Evolutionary conservation across 139 green algal species (phyloP).

Genomic region (Protoeuglena noctilucae): DNA sequence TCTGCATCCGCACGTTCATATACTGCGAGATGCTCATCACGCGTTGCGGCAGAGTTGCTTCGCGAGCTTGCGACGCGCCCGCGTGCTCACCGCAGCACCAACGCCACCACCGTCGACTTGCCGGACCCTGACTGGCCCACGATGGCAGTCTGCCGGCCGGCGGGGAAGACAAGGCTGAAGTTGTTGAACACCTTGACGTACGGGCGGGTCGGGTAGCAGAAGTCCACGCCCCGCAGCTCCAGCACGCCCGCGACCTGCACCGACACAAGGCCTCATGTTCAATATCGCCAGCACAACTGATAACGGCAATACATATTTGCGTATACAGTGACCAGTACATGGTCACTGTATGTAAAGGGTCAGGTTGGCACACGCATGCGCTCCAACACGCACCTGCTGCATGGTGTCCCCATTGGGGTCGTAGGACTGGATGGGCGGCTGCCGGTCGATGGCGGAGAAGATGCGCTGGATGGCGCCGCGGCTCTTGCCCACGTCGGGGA

Average conservation of each 20-base stretch:
- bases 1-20: too few relatives aligned
- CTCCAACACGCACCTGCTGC: too few relatives aligned
- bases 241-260: slow-evolving; percentile 35
- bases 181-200: slow-evolving; percentile 25
- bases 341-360: too few relatives aligned
- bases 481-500: slow-evolving; percentile 30
- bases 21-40: too few relatives aligned
- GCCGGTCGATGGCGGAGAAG: slow-evolving; percentile 44
- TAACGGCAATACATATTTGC: too few relatives aligned
- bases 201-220: slow-evolving; percentile 60
- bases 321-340: too few relatives aligned
- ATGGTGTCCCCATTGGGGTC: slow-evolving; percentile 17
- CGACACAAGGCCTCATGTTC: slow-evolving; percentile 10
- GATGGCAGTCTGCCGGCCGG: slow-evolving; percentile 68
- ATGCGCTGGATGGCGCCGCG: slow-evolving; percentile 32
- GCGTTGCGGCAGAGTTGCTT: too few relatives aligned
- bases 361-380: too few relatives aligned
- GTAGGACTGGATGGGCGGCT: slow-evolving; percentile 36
- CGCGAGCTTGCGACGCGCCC: too few relatives aligned
- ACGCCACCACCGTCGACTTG: slow-evolving; percentile 37
- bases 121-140: slow-evolving; percentile 70
- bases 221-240: slow-evolving; percentile 38
- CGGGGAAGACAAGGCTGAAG: slow-evolving; percentile 18
- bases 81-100: too few relatives aligned
- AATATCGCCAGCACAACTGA: too few relatives aligned